These are phyloP conservation scores for Neostapfia colusana DNA, from an alignment of 176 grass and related monocot species.

Conservation along the genomic window DNA sequence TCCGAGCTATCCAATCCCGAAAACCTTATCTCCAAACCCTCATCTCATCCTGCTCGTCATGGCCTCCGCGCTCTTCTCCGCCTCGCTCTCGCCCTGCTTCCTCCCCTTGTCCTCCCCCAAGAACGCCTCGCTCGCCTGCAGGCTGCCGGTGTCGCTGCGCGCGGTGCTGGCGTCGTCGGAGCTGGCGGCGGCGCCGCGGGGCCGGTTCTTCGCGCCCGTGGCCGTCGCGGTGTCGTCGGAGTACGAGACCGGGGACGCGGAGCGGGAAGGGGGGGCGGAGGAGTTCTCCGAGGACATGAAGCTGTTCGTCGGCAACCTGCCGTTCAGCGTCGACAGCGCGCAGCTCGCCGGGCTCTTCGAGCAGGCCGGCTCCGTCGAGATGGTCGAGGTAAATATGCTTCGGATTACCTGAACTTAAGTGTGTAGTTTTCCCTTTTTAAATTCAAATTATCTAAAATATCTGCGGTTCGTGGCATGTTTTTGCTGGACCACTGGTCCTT, in stretches of 20 bases:
- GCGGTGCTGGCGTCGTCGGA: slow-evolving; percentile 31
- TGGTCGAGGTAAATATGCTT: slow-evolving; percentile 72
- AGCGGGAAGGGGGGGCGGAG: slow-evolving; percentile 22
- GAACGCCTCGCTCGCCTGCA: slow-evolving; percentile 29
- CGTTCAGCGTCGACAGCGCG: slow-evolving; percentile 87
- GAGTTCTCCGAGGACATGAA: slow-evolving; percentile 64
- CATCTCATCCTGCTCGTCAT: slow-evolving; percentile 30
- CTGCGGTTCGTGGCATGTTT: neutral
- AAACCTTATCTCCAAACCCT: slow-evolving; percentile 71
- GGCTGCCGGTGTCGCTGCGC: slow-evolving; percentile 28
- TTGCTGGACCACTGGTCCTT: neutral
- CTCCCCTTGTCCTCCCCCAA: slow-evolving; percentile 30
- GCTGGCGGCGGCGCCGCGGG: slow-evolving; percentile 30
- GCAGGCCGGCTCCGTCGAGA: slow-evolving; percentile 81
- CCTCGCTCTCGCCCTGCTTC: slow-evolving; percentile 46
- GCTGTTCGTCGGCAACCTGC: slow-evolving; percentile 92
- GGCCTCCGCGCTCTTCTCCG: slow-evolving; percentile 60
- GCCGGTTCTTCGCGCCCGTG: slow-evolving; percentile 45
- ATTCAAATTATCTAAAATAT: neutral
- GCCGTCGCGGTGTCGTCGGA: slow-evolving; percentile 62
- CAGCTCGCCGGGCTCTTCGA: slow-evolving; percentile 90
- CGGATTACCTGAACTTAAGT: neutral
- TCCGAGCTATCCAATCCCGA: slow-evolving; percentile 25
- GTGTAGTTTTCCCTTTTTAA: neutral
- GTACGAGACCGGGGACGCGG: slow-evolving; percentile 52